Percentiles rank a stretch among this genome's conserved stretches.
Evolutionary conservation across 2,329 filamentous ascomycete species (phyloP).

Genomic region (Beauveria sp.): DNA sequence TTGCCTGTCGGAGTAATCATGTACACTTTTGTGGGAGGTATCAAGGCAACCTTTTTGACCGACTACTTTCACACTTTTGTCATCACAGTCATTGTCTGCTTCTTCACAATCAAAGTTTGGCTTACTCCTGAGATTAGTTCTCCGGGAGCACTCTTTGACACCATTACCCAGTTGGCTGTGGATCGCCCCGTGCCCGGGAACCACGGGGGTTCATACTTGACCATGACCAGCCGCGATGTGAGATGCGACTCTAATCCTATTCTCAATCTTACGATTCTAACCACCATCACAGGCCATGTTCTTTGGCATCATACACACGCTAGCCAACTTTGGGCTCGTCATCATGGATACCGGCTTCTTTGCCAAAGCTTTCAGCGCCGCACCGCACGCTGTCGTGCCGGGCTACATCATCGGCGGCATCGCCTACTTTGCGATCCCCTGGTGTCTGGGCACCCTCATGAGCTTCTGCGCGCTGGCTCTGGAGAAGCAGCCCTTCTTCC

Average conservation of each 20-base stretch:
- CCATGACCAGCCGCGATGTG: constrained; percentile 45
- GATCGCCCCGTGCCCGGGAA: constrained; percentile 43
- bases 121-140: constrained; percentile 40
- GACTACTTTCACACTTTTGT: constrained; percentile 48
- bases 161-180: constrained; percentile 36
- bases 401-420: constrained; percentile 47
- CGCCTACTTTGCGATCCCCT: constrained; percentile 47
- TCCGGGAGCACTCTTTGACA: constrained; percentile 39
- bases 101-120: constrained; percentile 39
- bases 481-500: constrained; percentile 40
- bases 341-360: constrained; percentile 49
- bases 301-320: constrained; percentile 41
- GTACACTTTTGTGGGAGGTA: constrained; percentile 32
- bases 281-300: constrained; percentile 31
- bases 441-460: constrained; percentile 44
- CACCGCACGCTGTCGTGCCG: constrained; percentile 38
- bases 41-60: constrained; percentile 37
- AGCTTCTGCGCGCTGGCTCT: constrained; percentile 39
- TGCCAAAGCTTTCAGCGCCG: constrained; percentile 43
- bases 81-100: constrained; percentile 44
- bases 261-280: background rate
- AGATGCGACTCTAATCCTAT: constrained; percentile 4
- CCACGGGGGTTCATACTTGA: constrained; percentile 44
- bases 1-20: constrained; percentile 30
- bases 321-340: constrained; percentile 44